Percentiles rank a stretch among this genome's conserved stretches.
phyloP scores from a whole-genome alignment of 2,329 filamentous ascomycete genomes.

The Sporothrix variecibatus region DNA sequence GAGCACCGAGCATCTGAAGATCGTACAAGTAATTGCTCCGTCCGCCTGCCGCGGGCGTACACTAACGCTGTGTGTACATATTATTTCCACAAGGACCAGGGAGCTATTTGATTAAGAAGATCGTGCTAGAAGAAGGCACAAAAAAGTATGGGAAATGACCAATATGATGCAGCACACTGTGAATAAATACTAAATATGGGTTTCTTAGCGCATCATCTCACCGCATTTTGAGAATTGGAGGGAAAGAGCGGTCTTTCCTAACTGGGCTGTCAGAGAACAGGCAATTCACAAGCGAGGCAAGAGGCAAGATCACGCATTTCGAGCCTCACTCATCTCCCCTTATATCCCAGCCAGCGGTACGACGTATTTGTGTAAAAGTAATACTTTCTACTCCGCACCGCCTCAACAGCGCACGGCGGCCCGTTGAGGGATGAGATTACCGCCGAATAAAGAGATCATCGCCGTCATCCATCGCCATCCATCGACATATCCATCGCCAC shows the following conservation, averaged over 20 bases:
- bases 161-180: too few relatives aligned
- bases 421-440: neutral
- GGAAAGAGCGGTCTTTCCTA: neutral
- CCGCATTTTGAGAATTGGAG: neutral
- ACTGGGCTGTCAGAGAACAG: neutral
- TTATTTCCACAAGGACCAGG: neutral
- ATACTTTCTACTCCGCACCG: too few relatives aligned
- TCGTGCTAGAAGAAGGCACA: neutral
- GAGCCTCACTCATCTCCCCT: neutral
- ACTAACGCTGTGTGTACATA: neutral
- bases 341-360: neutral
- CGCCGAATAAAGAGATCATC: neutral
- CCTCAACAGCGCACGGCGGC: neutral
- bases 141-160: neutral
- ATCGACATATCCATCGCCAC: neutral
- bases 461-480: neutral
- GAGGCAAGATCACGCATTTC: neutral
- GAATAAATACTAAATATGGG: neutral
- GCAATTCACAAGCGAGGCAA: too few relatives aligned
- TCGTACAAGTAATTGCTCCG: constrained; percentile 10
- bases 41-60: neutral
- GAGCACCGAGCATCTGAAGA: constrained; percentile 9
- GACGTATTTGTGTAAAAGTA: too few relatives aligned
- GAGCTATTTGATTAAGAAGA: neutral
- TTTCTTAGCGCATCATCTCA: neutral